These are phyloP conservation scores for Stephania cephalantha DNA, from an alignment of 164 flowering plant species.

Conservation along the genomic window DNA sequence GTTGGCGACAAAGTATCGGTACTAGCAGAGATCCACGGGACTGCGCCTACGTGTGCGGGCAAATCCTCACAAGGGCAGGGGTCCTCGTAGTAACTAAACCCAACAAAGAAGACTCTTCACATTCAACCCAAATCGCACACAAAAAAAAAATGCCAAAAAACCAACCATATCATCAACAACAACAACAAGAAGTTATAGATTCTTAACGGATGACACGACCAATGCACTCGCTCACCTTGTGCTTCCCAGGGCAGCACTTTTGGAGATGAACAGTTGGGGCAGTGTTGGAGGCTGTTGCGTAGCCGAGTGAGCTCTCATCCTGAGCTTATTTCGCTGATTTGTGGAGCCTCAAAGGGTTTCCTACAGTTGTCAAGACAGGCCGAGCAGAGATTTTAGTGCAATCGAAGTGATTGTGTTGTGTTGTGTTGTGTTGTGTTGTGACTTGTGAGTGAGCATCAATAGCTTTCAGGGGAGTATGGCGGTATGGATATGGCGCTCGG, in stretches of 20 bases:
- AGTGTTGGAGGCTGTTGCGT: slow-evolving; percentile 2
- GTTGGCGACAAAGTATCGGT: too few relatives aligned
- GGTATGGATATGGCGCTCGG: background rate
- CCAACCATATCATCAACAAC: background rate
- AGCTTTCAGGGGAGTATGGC: background rate
- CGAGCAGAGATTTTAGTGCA: background rate
- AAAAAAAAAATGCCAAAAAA: background rate
- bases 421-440: too few relatives aligned
- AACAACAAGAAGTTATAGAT: background rate
- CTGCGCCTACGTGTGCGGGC: too few relatives aligned
- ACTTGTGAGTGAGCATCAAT: background rate
- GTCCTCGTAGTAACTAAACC: too few relatives aligned
- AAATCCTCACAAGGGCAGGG: too few relatives aligned
- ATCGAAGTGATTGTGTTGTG: too few relatives aligned
- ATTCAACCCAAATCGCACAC: background rate
- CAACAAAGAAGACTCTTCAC: background rate
- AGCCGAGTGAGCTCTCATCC: slow-evolving; percentile 13
- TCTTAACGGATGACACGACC: background rate
- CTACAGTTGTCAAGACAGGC: background rate
- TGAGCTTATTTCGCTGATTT: background rate
- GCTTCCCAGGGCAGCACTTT: background rate
- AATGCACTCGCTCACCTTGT: background rate
- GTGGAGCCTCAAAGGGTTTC: background rate
- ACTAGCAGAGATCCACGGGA: too few relatives aligned
- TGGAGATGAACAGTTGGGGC: background rate